Conservation (phyloP, 768 basidiomycete species). For the Agrocybe pediades region DNA sequence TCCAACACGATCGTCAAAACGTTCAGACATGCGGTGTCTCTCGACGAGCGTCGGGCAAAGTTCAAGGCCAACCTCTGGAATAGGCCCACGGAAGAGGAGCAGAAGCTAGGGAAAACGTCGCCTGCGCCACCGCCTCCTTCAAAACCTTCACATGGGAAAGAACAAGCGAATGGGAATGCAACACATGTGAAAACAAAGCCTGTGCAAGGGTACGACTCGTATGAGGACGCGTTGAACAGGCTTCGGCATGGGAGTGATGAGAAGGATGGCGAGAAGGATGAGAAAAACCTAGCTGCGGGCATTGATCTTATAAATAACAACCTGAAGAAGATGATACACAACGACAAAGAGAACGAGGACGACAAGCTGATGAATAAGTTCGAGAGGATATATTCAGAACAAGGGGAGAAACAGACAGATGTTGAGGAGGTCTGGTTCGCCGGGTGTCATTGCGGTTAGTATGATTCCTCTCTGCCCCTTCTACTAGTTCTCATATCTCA, state of each 20-base stretch:
- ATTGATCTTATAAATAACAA: not conserved
- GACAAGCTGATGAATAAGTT: constrained; percentile 28
- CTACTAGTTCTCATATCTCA: not conserved
- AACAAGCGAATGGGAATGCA: too few relatives aligned
- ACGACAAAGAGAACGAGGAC: constrained; percentile 19
- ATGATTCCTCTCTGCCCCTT: not conserved
- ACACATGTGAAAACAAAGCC: not conserved
- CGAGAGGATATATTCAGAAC: constrained; percentile 34
- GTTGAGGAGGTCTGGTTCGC: constrained; percentile 75
- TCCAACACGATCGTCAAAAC: constrained; percentile 56
- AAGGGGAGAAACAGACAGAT: constrained; percentile 28
- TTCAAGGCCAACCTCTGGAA: constrained; percentile 59
- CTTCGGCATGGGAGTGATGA: too few relatives aligned
- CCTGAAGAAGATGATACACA: constrained; percentile 8
- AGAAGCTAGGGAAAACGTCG: constrained; percentile 21
- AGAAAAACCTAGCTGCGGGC: not conserved
- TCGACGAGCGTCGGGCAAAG: constrained; percentile 65
- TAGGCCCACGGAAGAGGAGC: constrained; percentile 30
- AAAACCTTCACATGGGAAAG: too few relatives aligned
- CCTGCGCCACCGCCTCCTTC: not conserved
- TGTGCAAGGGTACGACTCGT: not conserved
- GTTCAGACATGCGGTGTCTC: constrained; percentile 64
- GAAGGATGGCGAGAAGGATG: not conserved
- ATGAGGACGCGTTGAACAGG: not conserved
- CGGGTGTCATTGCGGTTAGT: constrained; percentile 49